Evolutionary conservation across 1,139 yeast species (phyloP).

Genomic region (Geotrichum aggregatum): DNA sequence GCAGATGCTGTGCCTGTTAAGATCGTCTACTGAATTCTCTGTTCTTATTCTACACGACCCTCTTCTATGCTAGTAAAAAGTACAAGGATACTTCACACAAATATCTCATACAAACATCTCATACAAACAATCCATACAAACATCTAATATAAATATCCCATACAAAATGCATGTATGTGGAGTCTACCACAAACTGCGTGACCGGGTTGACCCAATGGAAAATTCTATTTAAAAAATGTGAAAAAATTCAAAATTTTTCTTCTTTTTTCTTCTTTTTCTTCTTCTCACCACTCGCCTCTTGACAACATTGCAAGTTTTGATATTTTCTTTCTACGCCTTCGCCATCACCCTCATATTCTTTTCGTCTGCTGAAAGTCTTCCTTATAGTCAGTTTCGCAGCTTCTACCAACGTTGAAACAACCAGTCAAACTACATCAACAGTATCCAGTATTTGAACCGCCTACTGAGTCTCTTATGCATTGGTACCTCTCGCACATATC

Average conservation of each 20-base stretch:
- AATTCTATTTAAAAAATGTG: background rate
- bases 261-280: background rate
- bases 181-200: background rate
- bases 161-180: too few relatives aligned
- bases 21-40: too few relatives aligned
- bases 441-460: background rate
- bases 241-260: background rate
- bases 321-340: background rate
- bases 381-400: background rate
- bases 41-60: too few relatives aligned
- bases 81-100: too few relatives aligned
- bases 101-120: too few relatives aligned
- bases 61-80: too few relatives aligned
- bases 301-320: background rate
- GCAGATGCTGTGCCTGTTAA: too few relatives aligned
- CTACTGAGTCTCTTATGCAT: conserved; percentile 15
- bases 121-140: too few relatives aligned
- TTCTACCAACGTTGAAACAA: background rate
- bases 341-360: background rate
- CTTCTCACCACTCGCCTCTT: background rate
- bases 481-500: conserved; percentile 7
- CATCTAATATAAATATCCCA: too few relatives aligned
- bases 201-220: background rate
- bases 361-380: background rate
- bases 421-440: background rate